These are phyloP conservation scores for Plantago coronopus DNA, from an alignment of 305 asterid species.

Conservation along the genomic window DNA sequence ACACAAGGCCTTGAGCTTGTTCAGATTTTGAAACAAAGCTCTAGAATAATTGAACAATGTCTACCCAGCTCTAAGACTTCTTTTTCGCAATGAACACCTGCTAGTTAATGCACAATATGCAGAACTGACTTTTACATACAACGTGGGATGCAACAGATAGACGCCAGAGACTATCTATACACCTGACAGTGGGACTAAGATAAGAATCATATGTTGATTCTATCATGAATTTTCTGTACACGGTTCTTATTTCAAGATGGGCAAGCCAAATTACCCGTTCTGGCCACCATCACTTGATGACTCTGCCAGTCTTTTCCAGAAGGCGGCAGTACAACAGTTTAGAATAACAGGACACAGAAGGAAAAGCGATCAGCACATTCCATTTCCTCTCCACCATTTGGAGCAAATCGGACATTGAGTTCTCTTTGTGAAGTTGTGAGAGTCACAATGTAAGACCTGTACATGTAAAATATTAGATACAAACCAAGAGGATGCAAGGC, in stretches of 20 bases:
- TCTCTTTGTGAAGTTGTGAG: constrained; percentile 53
- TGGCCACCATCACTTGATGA: constrained; percentile 38
- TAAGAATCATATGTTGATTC: constrained; percentile 93
- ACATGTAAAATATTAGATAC: background rate
- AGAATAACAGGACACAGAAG: constrained; percentile 44
- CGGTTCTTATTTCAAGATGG: constrained; percentile 27
- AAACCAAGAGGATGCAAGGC: no score
- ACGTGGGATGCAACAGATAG: constrained; percentile 57
- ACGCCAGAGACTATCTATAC: constrained; percentile 56
- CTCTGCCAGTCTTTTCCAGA: constrained; percentile 49
- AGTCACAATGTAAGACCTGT: constrained; percentile 84
- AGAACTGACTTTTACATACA: constrained; percentile 39
- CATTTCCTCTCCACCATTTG: constrained; percentile 53
- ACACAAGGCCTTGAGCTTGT: background rate
- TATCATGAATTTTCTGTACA: constrained; percentile 32
- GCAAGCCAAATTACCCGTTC: constrained; percentile 67
- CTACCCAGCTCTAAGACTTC: background rate
- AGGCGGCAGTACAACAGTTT: constrained; percentile 47
- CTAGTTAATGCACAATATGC: constrained; percentile 52
- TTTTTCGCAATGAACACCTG: no score
- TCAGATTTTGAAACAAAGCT: background rate
- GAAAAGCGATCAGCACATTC: constrained; percentile 55
- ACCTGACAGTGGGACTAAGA: constrained; percentile 38
- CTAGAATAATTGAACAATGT: background rate
- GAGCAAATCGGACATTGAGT: constrained; percentile 66